These are phyloP conservation scores for Populus pruinosa DNA, from an alignment of 345 rosid genomes.

Conservation along the genomic window DNA sequence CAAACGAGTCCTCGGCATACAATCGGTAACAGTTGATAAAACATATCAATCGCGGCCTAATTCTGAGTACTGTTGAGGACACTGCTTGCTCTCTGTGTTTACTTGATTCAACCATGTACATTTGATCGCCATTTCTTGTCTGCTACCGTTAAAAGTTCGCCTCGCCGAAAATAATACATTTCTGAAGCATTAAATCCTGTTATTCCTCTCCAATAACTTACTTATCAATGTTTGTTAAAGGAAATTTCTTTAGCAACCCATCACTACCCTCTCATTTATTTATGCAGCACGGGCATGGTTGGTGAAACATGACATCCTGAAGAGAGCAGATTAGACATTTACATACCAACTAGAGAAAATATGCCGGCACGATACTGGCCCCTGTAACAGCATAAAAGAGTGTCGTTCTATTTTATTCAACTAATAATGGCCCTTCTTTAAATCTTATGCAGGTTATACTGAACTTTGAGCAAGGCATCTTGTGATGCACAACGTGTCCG, in stretches of 20 bases:
- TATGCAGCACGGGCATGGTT: neutral
- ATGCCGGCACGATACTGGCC: neutral
- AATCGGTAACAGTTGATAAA: neutral
- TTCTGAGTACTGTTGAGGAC: neutral
- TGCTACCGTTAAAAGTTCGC: neutral
- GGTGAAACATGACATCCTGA: slow-evolving; percentile 1
- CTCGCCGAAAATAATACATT: neutral
- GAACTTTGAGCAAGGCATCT: neutral
- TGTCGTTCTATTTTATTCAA: neutral
- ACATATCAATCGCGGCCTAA: neutral
- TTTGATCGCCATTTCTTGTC: neutral
- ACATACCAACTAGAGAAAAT: neutral
- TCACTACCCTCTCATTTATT: neutral
- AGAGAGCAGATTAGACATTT: neutral
- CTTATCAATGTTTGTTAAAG: neutral
- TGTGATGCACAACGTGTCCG: neutral
- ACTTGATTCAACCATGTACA: too few species aligned
- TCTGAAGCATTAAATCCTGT: neutral
- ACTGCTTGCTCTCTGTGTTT: too few species aligned
- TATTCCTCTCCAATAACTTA: neutral
- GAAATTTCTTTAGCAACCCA: neutral
- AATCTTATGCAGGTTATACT: neutral
- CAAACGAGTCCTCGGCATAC: too few species aligned
- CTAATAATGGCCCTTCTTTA: neutral
- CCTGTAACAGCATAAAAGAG: neutral